Percentiles rank a stretch among this genome's conserved stretches.
Evolutionary conservation across 108 stramenopile genomes (phyloP).

Genomic region (Nitzschia putrida): DNA sequence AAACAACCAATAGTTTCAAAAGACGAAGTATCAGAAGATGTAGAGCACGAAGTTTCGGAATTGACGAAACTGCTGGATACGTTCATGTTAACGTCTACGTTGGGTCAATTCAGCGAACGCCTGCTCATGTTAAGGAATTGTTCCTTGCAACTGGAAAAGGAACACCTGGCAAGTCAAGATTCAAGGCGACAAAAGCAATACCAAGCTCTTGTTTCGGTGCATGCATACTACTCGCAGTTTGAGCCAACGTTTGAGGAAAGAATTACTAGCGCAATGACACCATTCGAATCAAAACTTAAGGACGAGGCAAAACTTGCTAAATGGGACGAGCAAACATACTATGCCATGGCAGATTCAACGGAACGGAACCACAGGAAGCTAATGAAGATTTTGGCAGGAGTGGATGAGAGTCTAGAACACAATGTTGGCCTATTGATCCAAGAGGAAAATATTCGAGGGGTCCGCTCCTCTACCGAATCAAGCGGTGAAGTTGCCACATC

Average conservation of each 20-base stretch:
- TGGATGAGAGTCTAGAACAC: constrained; percentile 77
- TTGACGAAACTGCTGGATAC: constrained; percentile 75
- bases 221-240: constrained; percentile 80
- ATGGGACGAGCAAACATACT: constrained; percentile 98
- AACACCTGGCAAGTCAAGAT: constrained; percentile 5
- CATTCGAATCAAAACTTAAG: constrained; percentile 85
- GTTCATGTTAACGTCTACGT: constrained; percentile 75
- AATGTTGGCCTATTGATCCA: constrained; percentile 70
- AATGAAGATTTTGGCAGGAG: constrained; percentile 76
- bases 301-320: constrained; percentile 94
- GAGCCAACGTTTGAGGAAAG: constrained; percentile 34
- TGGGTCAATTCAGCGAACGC: constrained; percentile 71
- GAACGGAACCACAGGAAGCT: constrained; percentile 91
- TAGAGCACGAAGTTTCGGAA: constrained; percentile 42
- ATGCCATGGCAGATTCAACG: constrained; percentile 89
- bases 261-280: constrained; percentile 46
- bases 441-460: constrained; percentile 57
- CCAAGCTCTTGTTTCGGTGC: constrained; percentile 58
- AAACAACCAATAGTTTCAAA: constrained; percentile 2
- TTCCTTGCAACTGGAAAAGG: constrained; percentile 41
- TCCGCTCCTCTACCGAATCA: constrained; percentile 31
- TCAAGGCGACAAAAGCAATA: constrained; percentile 15
- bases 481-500: constrained; percentile 28
- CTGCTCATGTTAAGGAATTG: constrained; percentile 62
- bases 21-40: constrained; percentile 9